Conservation (phyloP, 140 eudicot species). For the Stevia rebaudiana region DNA sequence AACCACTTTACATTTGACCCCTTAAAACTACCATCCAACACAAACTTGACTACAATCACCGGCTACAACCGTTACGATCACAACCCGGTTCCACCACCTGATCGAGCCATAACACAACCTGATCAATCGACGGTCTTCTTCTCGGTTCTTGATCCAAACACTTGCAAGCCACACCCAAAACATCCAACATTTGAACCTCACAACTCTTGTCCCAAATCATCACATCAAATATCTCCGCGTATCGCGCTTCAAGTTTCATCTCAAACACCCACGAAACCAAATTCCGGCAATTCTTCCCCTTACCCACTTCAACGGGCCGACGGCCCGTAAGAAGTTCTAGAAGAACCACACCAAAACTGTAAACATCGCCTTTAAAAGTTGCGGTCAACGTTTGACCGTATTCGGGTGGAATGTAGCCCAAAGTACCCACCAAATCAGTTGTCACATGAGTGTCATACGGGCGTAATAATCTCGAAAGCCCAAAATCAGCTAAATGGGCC, state of each 20-base stretch:
- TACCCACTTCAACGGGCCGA: slow-evolving; percentile 88
- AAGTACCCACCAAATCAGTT: slow-evolving; percentile 89
- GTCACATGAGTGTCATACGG: slow-evolving; percentile 96
- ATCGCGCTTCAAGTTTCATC: slow-evolving; percentile 67
- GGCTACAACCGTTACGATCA: slow-evolving; percentile 4
- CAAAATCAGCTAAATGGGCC: slow-evolving; percentile 97
- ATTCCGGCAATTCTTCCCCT: slow-evolving; percentile 88
- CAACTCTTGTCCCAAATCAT: slow-evolving; percentile 44
- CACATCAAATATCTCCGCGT: slow-evolving; percentile 60
- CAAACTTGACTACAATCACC: not conserved
- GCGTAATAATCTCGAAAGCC: slow-evolving; percentile 64
- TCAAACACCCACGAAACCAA: slow-evolving; percentile 86
- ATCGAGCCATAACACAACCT: slow-evolving; percentile 85
- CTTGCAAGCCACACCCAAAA: slow-evolving; percentile 71
- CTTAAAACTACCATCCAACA: slow-evolving; percentile 11
- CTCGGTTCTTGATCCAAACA: slow-evolving; percentile 76
- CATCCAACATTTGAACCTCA: slow-evolving; percentile 70
- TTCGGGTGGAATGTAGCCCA: slow-evolving; percentile 98
- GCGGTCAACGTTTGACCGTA: slow-evolving; percentile 81
- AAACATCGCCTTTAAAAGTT: slow-evolving; percentile 89
- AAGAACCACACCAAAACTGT: slow-evolving; percentile 90
- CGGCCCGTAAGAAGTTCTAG: slow-evolving; percentile 81
- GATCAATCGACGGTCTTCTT: slow-evolving; percentile 71
- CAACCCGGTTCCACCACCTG: slow-evolving; percentile 38
- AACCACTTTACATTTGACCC: slow-evolving; percentile 22